A percentile compares a stretch with the other conserved stretches of the same genome.
These are phyloP conservation scores for Yarrowia bubula DNA, from an alignment of 805 yeast species.

Conservation along the genomic window DNA sequence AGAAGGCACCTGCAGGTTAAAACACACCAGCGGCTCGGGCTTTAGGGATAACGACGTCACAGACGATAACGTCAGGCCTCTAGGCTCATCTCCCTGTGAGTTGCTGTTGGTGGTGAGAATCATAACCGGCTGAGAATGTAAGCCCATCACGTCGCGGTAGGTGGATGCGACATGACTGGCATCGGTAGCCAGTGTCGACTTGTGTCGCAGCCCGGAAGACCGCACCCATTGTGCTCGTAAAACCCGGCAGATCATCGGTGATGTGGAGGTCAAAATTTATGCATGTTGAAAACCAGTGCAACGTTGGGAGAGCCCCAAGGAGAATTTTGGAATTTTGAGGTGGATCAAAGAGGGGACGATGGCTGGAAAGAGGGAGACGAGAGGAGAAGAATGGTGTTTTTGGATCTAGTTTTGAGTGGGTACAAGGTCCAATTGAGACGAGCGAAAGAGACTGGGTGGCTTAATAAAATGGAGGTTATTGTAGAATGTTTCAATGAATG, in stretches of 20 bases:
- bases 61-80: conserved; percentile 83
- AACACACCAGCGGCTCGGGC: conserved; percentile 77
- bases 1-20: conserved; percentile 85
- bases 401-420: too few species aligned
- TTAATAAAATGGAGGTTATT: too few species aligned
- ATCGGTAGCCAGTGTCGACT: background rate
- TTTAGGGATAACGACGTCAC: conserved; percentile 75
- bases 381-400: too few species aligned
- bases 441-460: too few species aligned
- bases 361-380: too few species aligned
- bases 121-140: conserved; percentile 55
- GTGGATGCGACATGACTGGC: conserved; percentile 6
- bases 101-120: conserved; percentile 52
- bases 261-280: background rate
- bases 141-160: conserved; percentile 46
- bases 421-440: too few species aligned
- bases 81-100: conserved; percentile 31
- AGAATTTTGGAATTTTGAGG: too few species aligned
- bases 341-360: too few species aligned
- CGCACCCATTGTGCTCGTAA: background rate
- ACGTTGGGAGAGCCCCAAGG: too few species aligned
- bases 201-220: background rate
- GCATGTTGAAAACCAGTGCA: too few species aligned
- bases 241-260: background rate
- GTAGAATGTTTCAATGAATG: too few species aligned